A percentile compares a stretch with the other conserved stretches of the same genome.
Evolutionary conservation across 805 yeast species (phyloP).

Genomic region (Candida sonorensis): DNA sequence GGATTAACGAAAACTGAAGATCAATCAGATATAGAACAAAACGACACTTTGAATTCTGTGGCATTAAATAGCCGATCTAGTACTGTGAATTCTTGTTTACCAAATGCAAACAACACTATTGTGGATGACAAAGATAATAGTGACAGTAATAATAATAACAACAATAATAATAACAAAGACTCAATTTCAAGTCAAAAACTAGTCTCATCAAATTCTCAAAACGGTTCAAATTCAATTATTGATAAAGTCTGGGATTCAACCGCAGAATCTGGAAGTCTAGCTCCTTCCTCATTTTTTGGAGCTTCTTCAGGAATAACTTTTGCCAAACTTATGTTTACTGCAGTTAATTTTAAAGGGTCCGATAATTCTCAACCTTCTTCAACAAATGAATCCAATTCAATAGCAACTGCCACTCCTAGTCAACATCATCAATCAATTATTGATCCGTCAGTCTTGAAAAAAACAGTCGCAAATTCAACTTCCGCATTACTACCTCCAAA

Average conservation of each 20-base stretch:
- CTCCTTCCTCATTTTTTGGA: conserved; percentile 35
- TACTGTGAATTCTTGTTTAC: no score
- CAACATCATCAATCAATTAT: conserved; percentile 12
- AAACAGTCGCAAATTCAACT: conserved; percentile 14
- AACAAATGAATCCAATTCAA: no score
- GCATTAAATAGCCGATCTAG: no score
- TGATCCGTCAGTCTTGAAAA: conserved; percentile 24
- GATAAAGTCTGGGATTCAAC: conserved; percentile 22
- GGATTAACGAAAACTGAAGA: no score
- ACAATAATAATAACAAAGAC: no score
- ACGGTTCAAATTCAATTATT: conserved; percentile 17
- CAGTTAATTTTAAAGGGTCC: conserved; percentile 48
- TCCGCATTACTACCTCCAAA: conserved; percentile 64
- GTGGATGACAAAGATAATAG: no score
- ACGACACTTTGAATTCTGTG: no score
- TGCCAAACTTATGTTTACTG: conserved; percentile 71
- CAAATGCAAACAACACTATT: no score
- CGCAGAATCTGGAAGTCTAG: conserved; percentile 24
- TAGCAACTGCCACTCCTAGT: conserved; percentile 1
- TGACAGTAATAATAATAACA: no score
- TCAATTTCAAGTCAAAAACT: no score
- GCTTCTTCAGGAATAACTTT: conserved; percentile 61
- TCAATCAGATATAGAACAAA: no score
- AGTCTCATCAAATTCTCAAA: no score
- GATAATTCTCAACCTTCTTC: conserved; percentile 4